Percentiles rank a stretch among this genome's conserved stretches.
These are phyloP conservation scores for Phytopythium aichiense DNA, from an alignment of 352 stramenopile species.

Conservation along the genomic window DNA sequence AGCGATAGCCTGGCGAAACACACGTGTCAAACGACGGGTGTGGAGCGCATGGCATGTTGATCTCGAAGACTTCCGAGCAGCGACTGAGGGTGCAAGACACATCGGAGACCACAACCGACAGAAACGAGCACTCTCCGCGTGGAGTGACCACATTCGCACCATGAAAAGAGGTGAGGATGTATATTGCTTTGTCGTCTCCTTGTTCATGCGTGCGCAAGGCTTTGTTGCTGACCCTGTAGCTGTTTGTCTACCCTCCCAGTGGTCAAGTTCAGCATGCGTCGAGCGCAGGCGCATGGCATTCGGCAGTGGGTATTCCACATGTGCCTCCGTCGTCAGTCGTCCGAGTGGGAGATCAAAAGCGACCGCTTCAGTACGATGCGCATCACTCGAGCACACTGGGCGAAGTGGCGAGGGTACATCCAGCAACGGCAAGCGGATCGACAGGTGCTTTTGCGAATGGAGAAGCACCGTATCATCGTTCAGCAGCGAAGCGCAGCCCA, in stretches of 20 bases:
- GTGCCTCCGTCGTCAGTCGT: constrained; percentile 4
- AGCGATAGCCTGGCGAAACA: constrained; percentile 6
- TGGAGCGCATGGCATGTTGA: background rate
- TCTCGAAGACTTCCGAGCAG: background rate
- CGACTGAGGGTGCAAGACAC: background rate
- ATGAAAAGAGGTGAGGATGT: constrained; percentile 13
- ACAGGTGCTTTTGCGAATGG: constrained; percentile 11
- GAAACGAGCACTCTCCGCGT: constrained; percentile 4
- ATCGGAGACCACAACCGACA: background rate
- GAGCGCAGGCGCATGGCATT: background rate
- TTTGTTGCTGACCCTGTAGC: background rate
- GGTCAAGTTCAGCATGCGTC: background rate
- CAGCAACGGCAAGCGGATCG: constrained; percentile 9
- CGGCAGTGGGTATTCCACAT: constrained; percentile 13
- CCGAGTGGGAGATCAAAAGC: background rate
- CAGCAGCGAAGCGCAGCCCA: background rate
- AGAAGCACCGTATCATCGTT: constrained; percentile 4
- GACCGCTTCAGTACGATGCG: background rate
- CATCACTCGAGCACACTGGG: constrained; percentile 7
- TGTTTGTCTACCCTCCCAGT: constrained; percentile 1
- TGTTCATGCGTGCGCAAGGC: background rate
- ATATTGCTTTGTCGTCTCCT: background rate
- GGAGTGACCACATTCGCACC: background rate
- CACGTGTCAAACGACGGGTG: background rate
- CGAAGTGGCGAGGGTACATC: constrained; percentile 17